phyloP scores from a whole-genome alignment of 208 protist genomes.

The Angomonas ambiguus region DNA sequence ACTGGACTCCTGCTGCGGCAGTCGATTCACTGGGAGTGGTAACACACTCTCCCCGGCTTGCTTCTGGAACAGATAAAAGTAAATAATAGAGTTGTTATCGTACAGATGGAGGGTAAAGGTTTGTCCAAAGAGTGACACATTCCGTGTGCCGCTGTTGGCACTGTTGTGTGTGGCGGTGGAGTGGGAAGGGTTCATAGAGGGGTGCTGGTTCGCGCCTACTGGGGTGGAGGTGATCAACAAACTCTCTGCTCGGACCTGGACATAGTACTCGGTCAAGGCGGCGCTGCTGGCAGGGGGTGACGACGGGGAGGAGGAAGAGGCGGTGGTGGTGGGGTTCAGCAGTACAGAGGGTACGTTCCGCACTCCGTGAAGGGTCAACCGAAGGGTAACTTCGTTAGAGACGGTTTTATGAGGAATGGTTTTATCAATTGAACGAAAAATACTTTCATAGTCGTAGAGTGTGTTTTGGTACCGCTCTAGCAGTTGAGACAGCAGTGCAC shows the following conservation, averaged over 20 bases:
- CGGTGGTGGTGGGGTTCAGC: not conserved
- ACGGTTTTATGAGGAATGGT: slow-evolving; percentile 24
- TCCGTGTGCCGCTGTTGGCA: not conserved
- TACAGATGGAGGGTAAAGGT: slow-evolving; percentile 7
- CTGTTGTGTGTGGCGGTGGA: not conserved
- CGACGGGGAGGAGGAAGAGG: not conserved
- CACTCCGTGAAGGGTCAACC: slow-evolving; percentile 34
- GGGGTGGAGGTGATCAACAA: slow-evolving; percentile 4
- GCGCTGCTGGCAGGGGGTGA: not conserved
- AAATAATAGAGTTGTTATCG: slow-evolving; percentile 6
- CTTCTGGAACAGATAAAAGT: not conserved
- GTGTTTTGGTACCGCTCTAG: slow-evolving; percentile 11
- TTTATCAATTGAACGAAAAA: slow-evolving; percentile 42
- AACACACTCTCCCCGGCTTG: not conserved
- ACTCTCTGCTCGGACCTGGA: not conserved
- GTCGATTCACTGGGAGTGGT: not conserved
- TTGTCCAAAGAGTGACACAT: not conserved
- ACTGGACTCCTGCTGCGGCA: too few species aligned
- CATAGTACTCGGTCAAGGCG: not conserved
- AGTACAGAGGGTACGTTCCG: slow-evolving; percentile 18
- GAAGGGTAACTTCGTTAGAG: slow-evolving; percentile 23
- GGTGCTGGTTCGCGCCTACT: not conserved
- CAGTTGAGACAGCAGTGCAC: not conserved
- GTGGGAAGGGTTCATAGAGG: not conserved
- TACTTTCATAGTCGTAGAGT: slow-evolving; percentile 33